Evolutionary conservation across 805 yeast species (phyloP).

Genomic region (Candida yuanshanica): DNA sequence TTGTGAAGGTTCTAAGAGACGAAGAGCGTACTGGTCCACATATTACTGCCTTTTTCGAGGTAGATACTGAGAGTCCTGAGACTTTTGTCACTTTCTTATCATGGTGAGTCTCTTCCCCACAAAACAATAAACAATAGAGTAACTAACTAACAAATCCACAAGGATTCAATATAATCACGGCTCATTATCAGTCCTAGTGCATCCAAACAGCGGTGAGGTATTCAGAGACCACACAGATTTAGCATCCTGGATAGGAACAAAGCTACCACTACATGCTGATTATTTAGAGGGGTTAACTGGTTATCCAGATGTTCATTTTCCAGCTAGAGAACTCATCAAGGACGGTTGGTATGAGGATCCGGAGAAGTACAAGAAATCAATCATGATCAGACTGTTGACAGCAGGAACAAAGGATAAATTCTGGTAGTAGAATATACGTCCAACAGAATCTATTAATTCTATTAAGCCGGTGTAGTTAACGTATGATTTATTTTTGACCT

Average conservation of each 20-base stretch:
- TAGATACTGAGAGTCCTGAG: constrained; percentile 39
- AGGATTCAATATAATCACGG: constrained; percentile 44
- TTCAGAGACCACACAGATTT: constrained; percentile 41
- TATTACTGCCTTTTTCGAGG: constrained; percentile 47
- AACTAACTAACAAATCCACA: neutral
- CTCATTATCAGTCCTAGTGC: constrained; percentile 43
- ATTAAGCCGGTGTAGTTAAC: no score
- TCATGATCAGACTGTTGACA: constrained; percentile 11
- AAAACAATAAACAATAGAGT: no score
- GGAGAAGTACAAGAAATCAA: constrained; percentile 4
- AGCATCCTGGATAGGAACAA: constrained; percentile 49
- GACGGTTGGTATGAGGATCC: constrained; percentile 11
- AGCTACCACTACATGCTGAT: constrained; percentile 19
- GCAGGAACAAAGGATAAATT: constrained; percentile 5
- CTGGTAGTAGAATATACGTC: no score
- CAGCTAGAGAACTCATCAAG: constrained; percentile 7
- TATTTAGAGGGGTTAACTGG: constrained; percentile 1
- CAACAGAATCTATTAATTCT: no score
- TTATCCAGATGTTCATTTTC: constrained; percentile 11
- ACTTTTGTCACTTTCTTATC: constrained; percentile 37
- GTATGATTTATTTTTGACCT: no score
- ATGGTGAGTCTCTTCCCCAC: constrained; percentile 21
- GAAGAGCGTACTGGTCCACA: constrained; percentile 32
- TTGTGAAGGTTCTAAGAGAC: constrained; percentile 9
- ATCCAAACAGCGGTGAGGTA: constrained; percentile 39